Evolutionary conservation across 148 eudicot genomes (phyloP).

Genomic region (Rhododendron vialii): DNA sequence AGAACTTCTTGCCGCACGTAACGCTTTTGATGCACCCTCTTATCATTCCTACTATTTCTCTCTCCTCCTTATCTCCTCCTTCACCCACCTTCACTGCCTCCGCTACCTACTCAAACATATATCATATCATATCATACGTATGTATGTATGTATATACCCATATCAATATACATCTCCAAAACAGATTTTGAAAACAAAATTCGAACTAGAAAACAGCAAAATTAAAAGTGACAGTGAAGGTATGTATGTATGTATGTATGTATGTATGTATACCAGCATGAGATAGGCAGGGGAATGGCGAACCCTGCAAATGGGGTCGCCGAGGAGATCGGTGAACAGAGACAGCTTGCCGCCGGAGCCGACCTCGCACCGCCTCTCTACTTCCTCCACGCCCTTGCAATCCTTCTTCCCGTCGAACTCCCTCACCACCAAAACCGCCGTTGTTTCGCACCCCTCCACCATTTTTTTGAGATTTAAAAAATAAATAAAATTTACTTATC

Average conservation of each 20-base stretch:
- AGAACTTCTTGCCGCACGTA: slow-evolving; percentile 60
- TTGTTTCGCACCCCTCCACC: not conserved
- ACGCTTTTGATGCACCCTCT: slow-evolving; percentile 91
- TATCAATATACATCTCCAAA: not conserved
- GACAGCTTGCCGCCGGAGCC: slow-evolving; percentile 65
- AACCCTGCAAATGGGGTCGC: slow-evolving; percentile 90
- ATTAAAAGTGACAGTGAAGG: not conserved
- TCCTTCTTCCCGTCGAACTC: slow-evolving; percentile 49
- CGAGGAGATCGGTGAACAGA: slow-evolving; percentile 74
- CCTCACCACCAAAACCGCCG: slow-evolving; percentile 44
- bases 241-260: too few relatives aligned
- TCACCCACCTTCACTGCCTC: slow-evolving; percentile 42
- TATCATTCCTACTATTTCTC: slow-evolving; percentile 77
- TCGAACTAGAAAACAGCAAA: not conserved
- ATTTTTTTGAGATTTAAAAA: not conserved
- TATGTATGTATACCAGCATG: slow-evolving; percentile 58
- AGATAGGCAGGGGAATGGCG: slow-evolving; percentile 86
- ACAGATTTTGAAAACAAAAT: too few relatives aligned
- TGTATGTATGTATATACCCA: not conserved
- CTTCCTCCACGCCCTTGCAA: slow-evolving; percentile 47
- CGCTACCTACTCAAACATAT: slow-evolving; percentile 44
- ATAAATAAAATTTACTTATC: not conserved
- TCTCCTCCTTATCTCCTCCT: slow-evolving; percentile 20
- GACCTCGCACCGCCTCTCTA: slow-evolving; percentile 78
- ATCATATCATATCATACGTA: too few relatives aligned